phyloP scores from a whole-genome alignment of 257 asterid genomes.

The Solanum chiquidenum region DNA sequence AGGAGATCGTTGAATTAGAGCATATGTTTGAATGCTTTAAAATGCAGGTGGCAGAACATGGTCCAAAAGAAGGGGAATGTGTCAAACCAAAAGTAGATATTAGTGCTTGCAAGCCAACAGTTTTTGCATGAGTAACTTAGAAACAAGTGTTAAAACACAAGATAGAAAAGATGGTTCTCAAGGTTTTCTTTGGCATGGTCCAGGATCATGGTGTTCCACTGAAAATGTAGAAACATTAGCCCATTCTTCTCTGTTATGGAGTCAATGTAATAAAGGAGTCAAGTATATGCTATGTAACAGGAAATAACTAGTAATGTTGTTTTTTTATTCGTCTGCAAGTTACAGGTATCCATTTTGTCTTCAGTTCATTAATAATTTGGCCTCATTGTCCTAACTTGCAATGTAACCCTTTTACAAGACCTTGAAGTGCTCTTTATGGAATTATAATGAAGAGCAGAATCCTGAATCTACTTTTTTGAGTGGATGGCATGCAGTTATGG shows the following conservation, averaged over 20 bases:
- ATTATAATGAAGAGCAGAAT: neutral
- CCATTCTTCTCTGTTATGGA: neutral
- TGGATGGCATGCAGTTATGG: neutral
- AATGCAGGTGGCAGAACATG: constrained; percentile 24
- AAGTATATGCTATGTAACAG: neutral
- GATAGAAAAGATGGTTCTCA: neutral
- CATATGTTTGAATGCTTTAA: constrained; percentile 36
- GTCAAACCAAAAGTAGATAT: constrained; percentile 21
- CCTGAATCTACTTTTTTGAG: neutral
- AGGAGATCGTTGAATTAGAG: constrained; percentile 48
- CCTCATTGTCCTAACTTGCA: neutral
- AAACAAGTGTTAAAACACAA: neutral
- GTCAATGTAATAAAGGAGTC: neutral
- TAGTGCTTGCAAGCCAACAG: constrained; percentile 27
- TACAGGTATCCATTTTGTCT: neutral
- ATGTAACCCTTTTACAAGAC: neutral
- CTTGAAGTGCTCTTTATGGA: neutral
- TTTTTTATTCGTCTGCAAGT: neutral
- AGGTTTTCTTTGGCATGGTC: neutral
- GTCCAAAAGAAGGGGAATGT: constrained; percentile 26
- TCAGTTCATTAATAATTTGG: neutral
- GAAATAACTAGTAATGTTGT: neutral
- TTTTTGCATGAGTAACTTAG: constrained; percentile 24
- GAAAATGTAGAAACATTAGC: neutral
- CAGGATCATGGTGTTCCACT: neutral